Conservation (phyloP, 2,329 filamentous ascomycete genomes). For the Stachybotrys elegans region DNA sequence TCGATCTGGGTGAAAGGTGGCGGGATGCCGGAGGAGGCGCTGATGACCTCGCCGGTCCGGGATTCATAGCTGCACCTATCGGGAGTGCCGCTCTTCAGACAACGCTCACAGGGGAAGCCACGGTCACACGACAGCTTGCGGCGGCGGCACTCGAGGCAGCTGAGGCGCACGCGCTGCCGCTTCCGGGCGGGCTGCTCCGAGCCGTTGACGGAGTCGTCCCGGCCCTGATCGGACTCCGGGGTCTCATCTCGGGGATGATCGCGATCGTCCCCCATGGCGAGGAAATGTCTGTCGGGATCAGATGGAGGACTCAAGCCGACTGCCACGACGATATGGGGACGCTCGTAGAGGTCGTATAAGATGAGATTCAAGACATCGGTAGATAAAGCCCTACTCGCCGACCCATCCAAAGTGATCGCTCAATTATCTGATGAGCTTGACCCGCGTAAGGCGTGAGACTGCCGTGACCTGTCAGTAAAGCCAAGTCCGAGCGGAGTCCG, state of each 20-base stretch:
- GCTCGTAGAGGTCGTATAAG: too few relatives aligned
- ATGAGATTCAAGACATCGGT: too few relatives aligned
- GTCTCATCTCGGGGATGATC: constrained; percentile 32
- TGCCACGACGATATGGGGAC: too few relatives aligned
- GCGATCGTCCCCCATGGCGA: constrained; percentile 19
- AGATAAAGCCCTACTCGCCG: too few relatives aligned
- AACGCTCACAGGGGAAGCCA: constrained; percentile 57
- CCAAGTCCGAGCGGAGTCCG: too few relatives aligned
- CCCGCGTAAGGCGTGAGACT: too few relatives aligned
- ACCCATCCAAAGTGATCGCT: too few relatives aligned
- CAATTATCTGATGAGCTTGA: too few relatives aligned
- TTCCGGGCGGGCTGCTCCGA: constrained; percentile 42
- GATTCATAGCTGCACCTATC: constrained; percentile 57
- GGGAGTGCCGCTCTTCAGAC: constrained; percentile 56
- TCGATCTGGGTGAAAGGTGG: constrained; percentile 37
- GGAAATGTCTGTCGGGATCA: too few relatives aligned
- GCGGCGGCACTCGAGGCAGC: constrained; percentile 55
- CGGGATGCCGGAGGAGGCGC: constrained; percentile 39
- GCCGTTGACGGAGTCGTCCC: constrained; percentile 16
- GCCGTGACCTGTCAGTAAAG: too few relatives aligned
- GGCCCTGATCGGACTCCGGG: constrained; percentile 30
- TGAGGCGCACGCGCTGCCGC: constrained; percentile 54
- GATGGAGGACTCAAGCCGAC: too few relatives aligned
- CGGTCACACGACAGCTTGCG: constrained; percentile 58
- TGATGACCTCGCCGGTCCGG: constrained; percentile 45